phyloP scores from a whole-genome alignment of 306 rosid species.

The Quercus gilva region DNA sequence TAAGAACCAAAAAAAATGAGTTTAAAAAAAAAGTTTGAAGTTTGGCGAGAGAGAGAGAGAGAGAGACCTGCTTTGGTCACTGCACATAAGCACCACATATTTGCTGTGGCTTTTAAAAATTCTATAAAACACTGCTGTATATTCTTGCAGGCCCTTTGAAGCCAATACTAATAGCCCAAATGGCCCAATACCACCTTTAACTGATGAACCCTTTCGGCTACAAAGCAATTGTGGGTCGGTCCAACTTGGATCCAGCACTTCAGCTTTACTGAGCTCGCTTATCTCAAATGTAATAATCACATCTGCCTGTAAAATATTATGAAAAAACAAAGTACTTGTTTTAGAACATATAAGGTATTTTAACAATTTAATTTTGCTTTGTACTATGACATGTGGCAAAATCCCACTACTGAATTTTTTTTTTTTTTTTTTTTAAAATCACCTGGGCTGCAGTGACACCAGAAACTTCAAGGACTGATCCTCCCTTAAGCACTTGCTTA shows the following conservation, averaged over 20 bases:
- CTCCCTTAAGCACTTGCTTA: constrained; percentile 41
- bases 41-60: constrained; percentile 2
- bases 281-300: constrained; percentile 57
- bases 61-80: constrained; percentile 76
- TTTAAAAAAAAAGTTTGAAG: background rate
- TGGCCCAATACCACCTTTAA: constrained; percentile 60
- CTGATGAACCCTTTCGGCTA: constrained; percentile 43
- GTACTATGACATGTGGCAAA: no score
- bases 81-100: constrained; percentile 43
- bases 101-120: constrained; percentile 44
- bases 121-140: constrained; percentile 71
- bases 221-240: constrained; percentile 56
- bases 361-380: no score
- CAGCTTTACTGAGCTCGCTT: constrained; percentile 38
- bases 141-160: constrained; percentile 57
- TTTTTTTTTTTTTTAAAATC: no score
- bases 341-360: no score
- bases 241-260: constrained; percentile 42
- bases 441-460: constrained; percentile 64
- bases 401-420: no score
- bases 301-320: constrained; percentile 51
- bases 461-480: constrained; percentile 38
- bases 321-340: no score
- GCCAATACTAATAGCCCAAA: constrained; percentile 64
- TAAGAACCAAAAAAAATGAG: background rate